Base-by-base conservation (phyloP, 2,329 filamentous ascomycete species). In the Talaromyces sp. region DNA sequence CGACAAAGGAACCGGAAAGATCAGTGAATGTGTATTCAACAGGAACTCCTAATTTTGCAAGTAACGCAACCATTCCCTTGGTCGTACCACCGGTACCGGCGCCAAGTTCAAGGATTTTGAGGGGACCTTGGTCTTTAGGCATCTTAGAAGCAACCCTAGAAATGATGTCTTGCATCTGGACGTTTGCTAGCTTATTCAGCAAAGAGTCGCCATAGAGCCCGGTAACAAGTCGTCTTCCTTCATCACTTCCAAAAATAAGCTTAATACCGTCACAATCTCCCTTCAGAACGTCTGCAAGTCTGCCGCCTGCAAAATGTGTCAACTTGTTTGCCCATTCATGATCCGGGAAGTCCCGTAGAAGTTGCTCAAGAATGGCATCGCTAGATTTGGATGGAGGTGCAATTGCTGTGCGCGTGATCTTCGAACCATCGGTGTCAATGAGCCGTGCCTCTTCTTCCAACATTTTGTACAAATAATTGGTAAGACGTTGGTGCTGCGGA, bases 31-130 rank as follows among this genome's bases (percentile, higher is more conserved):
- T 74, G 61, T 77, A 78, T 43, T 72, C 64, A 13, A 77, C 61
- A 1, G 64, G 45, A 1, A 74, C 61, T 8, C 61, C 66, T 1
- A 69, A 62, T 2, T 56, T 54, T 6, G 63, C 62, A 0, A 78
- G 60, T 3, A 53, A 50, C 2, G 63, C 53, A 2, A 80, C 63
- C 5, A 80, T 64, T 1, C 54, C 57, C 2, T 67, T 63, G 0
- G 78, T 80, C 0, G 76, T 69, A 10, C 70, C 71, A 3, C 77
- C 78, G 5, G 75, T 78, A 2, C 78, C 78, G 11, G 75, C 77
- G 19, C 77, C 77, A 9, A 71, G 70, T 52, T 79, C 77, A 9
- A 81, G 61, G 22, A 80, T 70, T 3, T 74, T 73, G 40, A 76
- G 67, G 3, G 60, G 48, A 28, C 53, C 51, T 46, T 54, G 33